Percentiles rank a stretch among this genome's conserved stretches.
Evolutionary conservation across 2,329 filamentous ascomycete species (phyloP).

Genomic region (Xylariaceae sp.): DNA sequence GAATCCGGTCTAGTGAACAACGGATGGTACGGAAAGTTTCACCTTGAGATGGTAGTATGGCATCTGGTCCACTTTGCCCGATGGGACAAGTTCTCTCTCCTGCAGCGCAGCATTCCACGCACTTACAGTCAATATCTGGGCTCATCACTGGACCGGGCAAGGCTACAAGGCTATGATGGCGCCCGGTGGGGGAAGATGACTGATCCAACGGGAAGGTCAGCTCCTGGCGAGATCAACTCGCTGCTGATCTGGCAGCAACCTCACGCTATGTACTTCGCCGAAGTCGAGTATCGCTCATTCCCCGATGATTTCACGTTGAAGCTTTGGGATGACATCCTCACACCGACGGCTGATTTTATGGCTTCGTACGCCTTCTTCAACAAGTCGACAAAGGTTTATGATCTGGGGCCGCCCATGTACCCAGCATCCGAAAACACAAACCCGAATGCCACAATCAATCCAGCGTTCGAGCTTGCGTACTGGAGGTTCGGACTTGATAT

Average conservation of each 20-base stretch:
- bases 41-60: slow-evolving; percentile 49
- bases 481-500: slow-evolving; percentile 53
- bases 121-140: slow-evolving; percentile 40
- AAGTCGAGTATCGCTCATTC: slow-evolving; percentile 43
- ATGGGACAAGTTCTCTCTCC: slow-evolving; percentile 38
- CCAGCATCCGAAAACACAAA: slow-evolving; percentile 49
- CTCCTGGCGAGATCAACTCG: slow-evolving; percentile 53
- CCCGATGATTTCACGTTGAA: slow-evolving; percentile 34
- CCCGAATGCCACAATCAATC: slow-evolving; percentile 48
- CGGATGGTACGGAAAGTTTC: slow-evolving; percentile 50
- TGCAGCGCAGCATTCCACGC: slow-evolving; percentile 35
- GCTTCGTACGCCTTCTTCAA: slow-evolving; percentile 50
- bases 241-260: slow-evolving; percentile 57
- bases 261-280: slow-evolving; percentile 53
- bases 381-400: slow-evolving; percentile 41
- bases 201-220: slow-evolving; percentile 45
- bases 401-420: slow-evolving; percentile 38
- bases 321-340: slow-evolving; percentile 46
- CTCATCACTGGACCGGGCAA: slow-evolving; percentile 29
- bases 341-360: slow-evolving; percentile 51
- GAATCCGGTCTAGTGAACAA: slow-evolving; percentile 39
- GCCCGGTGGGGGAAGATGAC: slow-evolving; percentile 48
- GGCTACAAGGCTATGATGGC: slow-evolving; percentile 33
- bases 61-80: slow-evolving; percentile 42
- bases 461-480: slow-evolving; percentile 53